Base-by-base conservation (phyloP, 768 basidiomycete genomes). In the Lentinula sp. region DNA sequence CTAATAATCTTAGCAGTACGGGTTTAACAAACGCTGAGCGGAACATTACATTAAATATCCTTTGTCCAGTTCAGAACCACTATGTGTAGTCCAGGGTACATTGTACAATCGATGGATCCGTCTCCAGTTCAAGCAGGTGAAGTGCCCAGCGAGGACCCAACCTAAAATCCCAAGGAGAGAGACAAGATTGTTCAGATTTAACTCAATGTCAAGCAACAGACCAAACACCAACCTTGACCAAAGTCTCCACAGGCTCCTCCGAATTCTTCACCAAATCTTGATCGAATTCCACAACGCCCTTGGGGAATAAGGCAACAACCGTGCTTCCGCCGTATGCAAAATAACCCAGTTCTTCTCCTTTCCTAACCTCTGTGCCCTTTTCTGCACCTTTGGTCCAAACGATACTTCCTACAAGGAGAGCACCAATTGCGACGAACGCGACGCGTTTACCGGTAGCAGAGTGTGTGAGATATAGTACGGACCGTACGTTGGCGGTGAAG, bases 291-390 rank as follows among this genome's bases (percentile, higher is more conserved):
- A 82, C 70, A 4, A 80, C 66, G 23, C 80, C 79, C 35, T 73
- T 73, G 3, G 86, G 85, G 71, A 88, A 88, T 16, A 90, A 68
- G 18, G 70, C 76, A 32, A 90, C 79, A 35, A 85, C 64, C 1
- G 90, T 91, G 65, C 86, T 88, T n/a, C 90, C 90, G 1, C 90
- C 91, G 67, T 91, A 92, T 31, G 85, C 81, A 64, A 86, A 87
- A 65, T 81, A 80, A 62, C 86, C 86, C 0, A 87, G 75, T 71
- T 87, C 84, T 35, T 87, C 84, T 48, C 89, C 90, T 60, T 83
- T 83, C 51, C 83, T 78, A 13, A 92, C 71, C 48, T 70, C 72
- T 11, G 65, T 64, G 0, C 75, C 75, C 42, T 71, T 68, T 70
- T 81, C 60, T 32, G 79, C 73, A 60, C 78, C 80, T 16, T 68